Evolutionary conservation across 1,139 yeast species (phyloP).

Genomic region (Geotrichum bryndzae): DNA sequence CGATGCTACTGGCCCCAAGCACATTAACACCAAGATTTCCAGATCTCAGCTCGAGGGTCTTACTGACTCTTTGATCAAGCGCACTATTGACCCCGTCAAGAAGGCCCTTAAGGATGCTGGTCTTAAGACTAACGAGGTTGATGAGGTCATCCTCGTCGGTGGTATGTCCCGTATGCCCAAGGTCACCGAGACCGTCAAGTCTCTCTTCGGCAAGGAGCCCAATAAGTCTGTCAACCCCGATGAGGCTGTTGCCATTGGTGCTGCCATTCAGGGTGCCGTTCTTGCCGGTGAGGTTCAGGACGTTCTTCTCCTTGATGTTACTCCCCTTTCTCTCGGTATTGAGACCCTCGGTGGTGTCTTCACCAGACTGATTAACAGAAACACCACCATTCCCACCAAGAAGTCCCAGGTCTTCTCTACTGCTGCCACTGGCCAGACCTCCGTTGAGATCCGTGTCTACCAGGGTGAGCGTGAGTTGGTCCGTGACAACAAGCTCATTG

Average conservation of each 20-base stretch:
- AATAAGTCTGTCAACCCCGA: constrained; percentile 99
- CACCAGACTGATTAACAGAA: constrained; percentile 95
- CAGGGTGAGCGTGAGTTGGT: constrained; percentile 99
- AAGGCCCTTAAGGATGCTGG: constrained; percentile 97
- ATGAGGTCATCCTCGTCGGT: constrained; percentile 97
- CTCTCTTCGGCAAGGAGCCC: constrained; percentile 90
- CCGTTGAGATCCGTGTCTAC: constrained; percentile 98
- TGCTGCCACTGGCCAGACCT: constrained; percentile 98
- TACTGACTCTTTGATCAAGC: constrained; percentile 88
- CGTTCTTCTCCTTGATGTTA: constrained; percentile 88
- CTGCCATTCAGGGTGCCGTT: constrained; percentile 99
- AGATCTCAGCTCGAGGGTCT: constrained; percentile 90
- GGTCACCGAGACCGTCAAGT: constrained; percentile 93
- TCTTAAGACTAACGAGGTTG: constrained; percentile 73
- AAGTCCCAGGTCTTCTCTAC: constrained; percentile 97
- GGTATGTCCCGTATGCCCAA: constrained; percentile 99
- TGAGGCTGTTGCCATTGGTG: constrained; percentile 99
- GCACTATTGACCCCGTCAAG: constrained; percentile 94
- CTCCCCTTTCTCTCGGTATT: constrained; percentile 95
- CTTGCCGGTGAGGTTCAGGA: constrained; percentile 98
- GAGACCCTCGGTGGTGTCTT: constrained; percentile 99
- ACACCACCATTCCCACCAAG: constrained; percentile 96
- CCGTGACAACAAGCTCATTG: constrained; percentile 96
- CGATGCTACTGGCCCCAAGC: constrained; percentile 95
- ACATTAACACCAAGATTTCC: constrained; percentile 86